Base-by-base conservation (phyloP, 345 rosid genomes). In the Carallia pectinifolia region DNA sequence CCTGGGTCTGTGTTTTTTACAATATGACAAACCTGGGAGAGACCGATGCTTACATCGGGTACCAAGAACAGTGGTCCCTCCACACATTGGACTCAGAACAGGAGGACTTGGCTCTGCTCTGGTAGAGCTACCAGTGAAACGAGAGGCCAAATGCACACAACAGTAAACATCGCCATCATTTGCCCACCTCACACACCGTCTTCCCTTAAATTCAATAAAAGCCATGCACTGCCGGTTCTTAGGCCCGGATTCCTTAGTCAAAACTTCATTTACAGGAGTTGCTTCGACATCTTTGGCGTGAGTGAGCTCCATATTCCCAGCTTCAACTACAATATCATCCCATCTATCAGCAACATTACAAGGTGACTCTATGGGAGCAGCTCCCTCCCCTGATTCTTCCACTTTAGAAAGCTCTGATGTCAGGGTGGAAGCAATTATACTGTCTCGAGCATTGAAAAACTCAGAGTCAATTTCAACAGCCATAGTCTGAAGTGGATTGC, bases 151-250 rank as follows among this genome's bases (percentile, higher is more conserved):
- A 84, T 96, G 99, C 72, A 96, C 97, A 78, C 99, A 96, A 58
- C 99, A 96, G 71, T 89, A 92, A 64, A 89, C 87, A 82, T 96
- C 99, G 19, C 99, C 97, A 36, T 96, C 98, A 59, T 96, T 96
- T 33, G 98, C 99, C 87, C 93, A 92, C 84, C 99, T 90, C 74
- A 92, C 96, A 65, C 99, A 96, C 78, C 89, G 97, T 67, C 99
- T 88, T 80, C 95, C 96, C 76, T 96, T 96, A 0, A 97, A 78
- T 79, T 96, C 97, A 64, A 96, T 91, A 79, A 86, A 96, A 59
- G 99, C 99, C 76, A 71, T 73, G 74, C 99, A 96, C 69, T 88
- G 99, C 61, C 88, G 87, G 75, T 86, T 92, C 81, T 86, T 90
- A 72, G 75, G 85, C 60, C 90, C 89, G 66, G 76, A 64, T 72